Conservation (phyloP, 768 basidiomycete species). For the Rhodocollybia butyracea region DNA sequence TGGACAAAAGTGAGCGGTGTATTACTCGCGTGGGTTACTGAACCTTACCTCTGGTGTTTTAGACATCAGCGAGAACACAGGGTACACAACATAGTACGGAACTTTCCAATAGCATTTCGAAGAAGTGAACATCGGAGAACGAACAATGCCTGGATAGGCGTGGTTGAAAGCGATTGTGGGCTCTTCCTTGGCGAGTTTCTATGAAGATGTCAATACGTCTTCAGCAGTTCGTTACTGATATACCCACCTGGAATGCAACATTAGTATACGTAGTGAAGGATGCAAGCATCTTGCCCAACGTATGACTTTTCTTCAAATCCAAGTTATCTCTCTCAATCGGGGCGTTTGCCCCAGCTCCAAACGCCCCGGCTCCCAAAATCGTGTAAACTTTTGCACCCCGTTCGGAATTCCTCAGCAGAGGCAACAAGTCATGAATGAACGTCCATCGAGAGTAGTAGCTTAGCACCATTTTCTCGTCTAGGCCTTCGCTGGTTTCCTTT, state of each 20-base stretch:
- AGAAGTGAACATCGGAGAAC: neutral
- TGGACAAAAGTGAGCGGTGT: neutral
- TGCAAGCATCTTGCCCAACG: conserved; percentile 11
- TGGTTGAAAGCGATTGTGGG: conserved; percentile 33
- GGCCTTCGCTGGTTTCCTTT: conserved; percentile 30
- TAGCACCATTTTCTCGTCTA: conserved; percentile 28
- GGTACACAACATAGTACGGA: neutral
- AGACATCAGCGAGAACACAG: neutral
- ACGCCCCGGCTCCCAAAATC: conserved; percentile 24
- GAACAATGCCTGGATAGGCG: conserved; percentile 26
- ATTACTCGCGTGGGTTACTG: neutral
- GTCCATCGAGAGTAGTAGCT: conserved; percentile 33
- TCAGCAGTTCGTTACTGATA: neutral
- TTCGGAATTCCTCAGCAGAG: conserved; percentile 20
- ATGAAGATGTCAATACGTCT: neutral
- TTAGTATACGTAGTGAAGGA: conserved; percentile 25
- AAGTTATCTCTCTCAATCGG: conserved; percentile 25
- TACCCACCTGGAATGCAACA: conserved; percentile 17
- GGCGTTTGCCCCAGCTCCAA: conserved; percentile 10
- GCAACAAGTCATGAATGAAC: conserved; percentile 29
- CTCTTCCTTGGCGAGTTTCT: conserved; percentile 30
- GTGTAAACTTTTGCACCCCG: conserved; percentile 29
- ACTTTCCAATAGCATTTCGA: neutral
- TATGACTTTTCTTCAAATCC: conserved; percentile 26
- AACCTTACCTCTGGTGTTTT: neutral